These are phyloP conservation scores for Cryphonectria japonica DNA, from an alignment of 2,329 filamentous ascomycete species.

Conservation along the genomic window DNA sequence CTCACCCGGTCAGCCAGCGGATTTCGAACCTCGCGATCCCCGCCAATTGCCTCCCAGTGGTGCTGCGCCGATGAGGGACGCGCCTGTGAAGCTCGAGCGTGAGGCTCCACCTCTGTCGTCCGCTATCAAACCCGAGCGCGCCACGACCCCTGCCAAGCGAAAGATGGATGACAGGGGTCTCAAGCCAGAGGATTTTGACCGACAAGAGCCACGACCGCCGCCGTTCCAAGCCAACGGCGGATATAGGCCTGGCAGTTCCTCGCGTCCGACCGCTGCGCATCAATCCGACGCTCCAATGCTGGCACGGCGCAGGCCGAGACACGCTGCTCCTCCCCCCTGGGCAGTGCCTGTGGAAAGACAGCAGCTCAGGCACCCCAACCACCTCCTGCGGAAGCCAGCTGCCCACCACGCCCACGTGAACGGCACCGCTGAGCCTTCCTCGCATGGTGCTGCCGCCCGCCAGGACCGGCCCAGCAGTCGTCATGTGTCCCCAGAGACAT, in stretches of 20 bases:
- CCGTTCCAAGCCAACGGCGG: conserved; percentile 54
- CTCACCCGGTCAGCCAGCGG: conserved; percentile 19
- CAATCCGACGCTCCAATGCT: conserved; percentile 40
- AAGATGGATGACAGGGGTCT: conserved; percentile 54
- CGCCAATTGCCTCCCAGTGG: conserved; percentile 29
- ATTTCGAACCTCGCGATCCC: conserved; percentile 32
- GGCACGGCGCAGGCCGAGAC: conserved; percentile 44
- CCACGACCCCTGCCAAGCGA: conserved; percentile 49
- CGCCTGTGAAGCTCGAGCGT: conserved; percentile 35
- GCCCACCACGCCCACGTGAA: conserved; percentile 41
- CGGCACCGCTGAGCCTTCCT: conserved; percentile 40
- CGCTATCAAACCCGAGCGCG: conserved; percentile 35
- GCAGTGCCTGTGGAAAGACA: conserved; percentile 47
- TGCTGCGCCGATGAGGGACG: conserved; percentile 28
- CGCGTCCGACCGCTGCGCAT: conserved; percentile 32
- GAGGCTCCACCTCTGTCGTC: conserved; percentile 32
- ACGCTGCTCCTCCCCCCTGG: conserved; percentile 51
- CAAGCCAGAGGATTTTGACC: conserved; percentile 56
- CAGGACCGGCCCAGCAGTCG: conserved; percentile 43
- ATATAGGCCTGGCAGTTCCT: conserved; percentile 22
- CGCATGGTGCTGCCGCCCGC: conserved; percentile 11
- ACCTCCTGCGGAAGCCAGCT: conserved; percentile 45
- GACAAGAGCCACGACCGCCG: conserved; percentile 51
- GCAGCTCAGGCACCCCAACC: conserved; percentile 49
- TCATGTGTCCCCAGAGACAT: conserved; percentile 52